phyloP scores from a whole-genome alignment of 331 rosid genomes.

The Quercus phellos region DNA sequence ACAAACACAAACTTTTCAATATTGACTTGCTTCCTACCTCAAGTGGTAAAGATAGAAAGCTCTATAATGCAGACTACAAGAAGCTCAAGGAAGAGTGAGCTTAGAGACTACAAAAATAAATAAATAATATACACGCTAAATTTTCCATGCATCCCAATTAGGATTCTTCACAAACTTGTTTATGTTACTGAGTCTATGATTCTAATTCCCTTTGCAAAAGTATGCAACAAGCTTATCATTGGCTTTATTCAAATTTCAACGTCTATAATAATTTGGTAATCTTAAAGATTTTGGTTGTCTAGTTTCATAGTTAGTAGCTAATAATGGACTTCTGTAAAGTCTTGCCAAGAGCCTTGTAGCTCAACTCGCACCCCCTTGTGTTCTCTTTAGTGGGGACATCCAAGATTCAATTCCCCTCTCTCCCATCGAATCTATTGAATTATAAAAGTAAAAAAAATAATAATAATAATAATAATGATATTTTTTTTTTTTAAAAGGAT shows the following conservation, averaged over 20 bases:
- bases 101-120: neutral
- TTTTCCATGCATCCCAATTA: neutral
- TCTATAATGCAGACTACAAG: neutral
- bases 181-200: neutral
- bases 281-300: neutral
- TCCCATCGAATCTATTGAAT: too few relatives aligned
- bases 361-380: too few relatives aligned
- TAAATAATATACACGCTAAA: neutral
- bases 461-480: too few relatives aligned
- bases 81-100: neutral
- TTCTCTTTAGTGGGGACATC: too few relatives aligned
- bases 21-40: neutral
- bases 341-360: too few relatives aligned
- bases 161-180: neutral
- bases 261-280: too few relatives aligned
- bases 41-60: neutral
- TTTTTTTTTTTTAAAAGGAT: neutral
- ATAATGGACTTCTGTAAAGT: neutral
- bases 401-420: too few relatives aligned
- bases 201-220: neutral
- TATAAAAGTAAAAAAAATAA: too few relatives aligned
- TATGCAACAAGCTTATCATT: neutral
- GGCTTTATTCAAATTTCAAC: neutral
- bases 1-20: constrained; percentile 1
- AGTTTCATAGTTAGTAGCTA: neutral